phyloP scores from a whole-genome alignment of 495 filamentous ascomycete genomes.

The Penicillium tannophilum region DNA sequence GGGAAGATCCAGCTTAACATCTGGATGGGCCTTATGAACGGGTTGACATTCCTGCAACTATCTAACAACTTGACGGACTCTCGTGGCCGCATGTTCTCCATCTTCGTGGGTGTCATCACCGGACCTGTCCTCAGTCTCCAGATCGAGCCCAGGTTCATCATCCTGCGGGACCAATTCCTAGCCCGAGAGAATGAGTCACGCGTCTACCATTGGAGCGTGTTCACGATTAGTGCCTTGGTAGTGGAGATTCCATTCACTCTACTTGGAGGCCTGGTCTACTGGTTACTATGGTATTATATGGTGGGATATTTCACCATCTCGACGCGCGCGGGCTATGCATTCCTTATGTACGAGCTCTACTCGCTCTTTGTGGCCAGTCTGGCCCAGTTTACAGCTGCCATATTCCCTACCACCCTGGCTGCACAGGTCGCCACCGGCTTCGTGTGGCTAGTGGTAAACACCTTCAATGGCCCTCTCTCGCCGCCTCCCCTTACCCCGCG shows the following conservation, averaged over 20 bases:
- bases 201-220: conserved; percentile 48
- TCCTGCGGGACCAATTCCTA: conserved; percentile 37
- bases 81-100: background rate
- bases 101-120: conserved; percentile 32
- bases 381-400: conserved; percentile 16
- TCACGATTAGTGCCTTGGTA: conserved; percentile 39
- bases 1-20: conserved; percentile 16
- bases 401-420: conserved; percentile 15
- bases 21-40: conserved; percentile 19
- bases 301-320: conserved; percentile 15
- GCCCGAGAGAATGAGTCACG: conserved; percentile 40
- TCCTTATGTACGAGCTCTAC: conserved; percentile 21
- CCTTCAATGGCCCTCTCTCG: conserved; percentile 19
- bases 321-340: conserved; percentile 17
- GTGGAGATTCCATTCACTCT: conserved; percentile 46
- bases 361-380: conserved; percentile 17
- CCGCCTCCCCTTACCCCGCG: conserved; percentile 11
- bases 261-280: conserved; percentile 37
- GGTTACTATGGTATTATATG: conserved; percentile 47
- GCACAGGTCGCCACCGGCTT: conserved; percentile 18
- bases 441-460: conserved; percentile 22
- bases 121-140: conserved; percentile 38
- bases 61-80: background rate
- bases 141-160: conserved; percentile 46
- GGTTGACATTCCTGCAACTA: conserved; percentile 19